phyloP scores from a whole-genome alignment of 768 basidiomycete genomes.

The Boletus speciosus region DNA sequence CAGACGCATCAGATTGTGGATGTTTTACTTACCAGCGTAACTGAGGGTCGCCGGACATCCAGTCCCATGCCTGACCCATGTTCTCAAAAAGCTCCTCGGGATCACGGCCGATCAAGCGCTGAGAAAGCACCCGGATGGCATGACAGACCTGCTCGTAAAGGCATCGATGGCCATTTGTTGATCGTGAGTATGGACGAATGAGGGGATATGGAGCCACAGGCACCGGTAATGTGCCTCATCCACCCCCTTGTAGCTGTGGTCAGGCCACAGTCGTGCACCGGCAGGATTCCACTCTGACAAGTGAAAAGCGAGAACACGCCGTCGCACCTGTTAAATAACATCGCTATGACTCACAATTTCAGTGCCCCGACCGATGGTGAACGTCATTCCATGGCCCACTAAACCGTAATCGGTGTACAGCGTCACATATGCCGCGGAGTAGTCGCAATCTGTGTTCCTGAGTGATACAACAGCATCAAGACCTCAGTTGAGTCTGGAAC shows the following conservation, averaged over 20 bases:
- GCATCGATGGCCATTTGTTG: neutral
- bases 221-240: neutral
- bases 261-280: neutral
- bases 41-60: slow-evolving; percentile 81
- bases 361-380: slow-evolving; percentile 89
- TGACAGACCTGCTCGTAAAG: slow-evolving; percentile 53
- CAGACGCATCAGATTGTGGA: neutral
- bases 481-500: neutral
- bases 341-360: slow-evolving; percentile 60
- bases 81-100: slow-evolving; percentile 77
- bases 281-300: neutral
- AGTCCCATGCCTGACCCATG: slow-evolving; percentile 89
- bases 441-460: slow-evolving; percentile 93
- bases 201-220: neutral
- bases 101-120: slow-evolving; percentile 77
- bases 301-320: neutral
- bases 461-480: neutral
- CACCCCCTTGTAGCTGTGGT: neutral
- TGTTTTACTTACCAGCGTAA: slow-evolving; percentile 65
- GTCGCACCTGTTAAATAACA: neutral
- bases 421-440: slow-evolving; percentile 85
- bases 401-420: slow-evolving; percentile 63
- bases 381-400: slow-evolving; percentile 85
- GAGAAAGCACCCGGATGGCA: slow-evolving; percentile 75
- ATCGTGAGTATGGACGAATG: neutral